Conservation (phyloP, 441 rosid genomes). For the Gossypium schwendimanii region DNA sequence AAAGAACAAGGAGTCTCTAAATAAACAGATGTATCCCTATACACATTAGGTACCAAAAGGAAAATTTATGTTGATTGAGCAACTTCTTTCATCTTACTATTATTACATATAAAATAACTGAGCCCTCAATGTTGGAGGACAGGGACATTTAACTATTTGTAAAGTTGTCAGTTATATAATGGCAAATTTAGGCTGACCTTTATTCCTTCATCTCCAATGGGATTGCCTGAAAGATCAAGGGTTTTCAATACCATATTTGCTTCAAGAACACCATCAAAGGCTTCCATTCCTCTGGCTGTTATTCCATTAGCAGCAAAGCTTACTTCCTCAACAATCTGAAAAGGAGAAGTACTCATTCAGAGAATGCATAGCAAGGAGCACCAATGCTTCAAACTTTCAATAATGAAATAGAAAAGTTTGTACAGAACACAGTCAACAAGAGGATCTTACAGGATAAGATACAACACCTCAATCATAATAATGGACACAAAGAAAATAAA, state of each 20-base stretch:
- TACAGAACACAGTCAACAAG: neutral
- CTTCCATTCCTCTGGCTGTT: slow-evolving; percentile 76
- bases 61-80: no score
- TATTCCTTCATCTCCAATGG: slow-evolving; percentile 88
- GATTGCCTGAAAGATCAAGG: slow-evolving; percentile 82
- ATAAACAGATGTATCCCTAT: neutral
- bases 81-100: no score
- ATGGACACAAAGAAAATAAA: neutral
- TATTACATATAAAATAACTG: no score
- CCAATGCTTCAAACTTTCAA: neutral
- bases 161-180: neutral
- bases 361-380: slow-evolving; percentile 1
- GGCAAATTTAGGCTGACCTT: slow-evolving; percentile 48
- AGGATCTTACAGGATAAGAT: neutral
- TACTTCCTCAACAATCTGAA: slow-evolving; percentile 73
- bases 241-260: slow-evolving; percentile 59
- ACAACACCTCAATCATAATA: neutral
- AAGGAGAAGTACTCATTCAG: slow-evolving; percentile 11
- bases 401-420: neutral
- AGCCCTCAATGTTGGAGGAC: slow-evolving; percentile 8
- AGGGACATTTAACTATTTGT: neutral
- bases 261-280: slow-evolving; percentile 81
- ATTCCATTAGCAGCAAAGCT: slow-evolving; percentile 93
- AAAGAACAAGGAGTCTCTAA: neutral
- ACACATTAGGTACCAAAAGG: neutral